These are phyloP conservation scores for Pythium aphanidermatum DNA, from an alignment of 352 stramenopile species.

Conservation along the genomic window DNA sequence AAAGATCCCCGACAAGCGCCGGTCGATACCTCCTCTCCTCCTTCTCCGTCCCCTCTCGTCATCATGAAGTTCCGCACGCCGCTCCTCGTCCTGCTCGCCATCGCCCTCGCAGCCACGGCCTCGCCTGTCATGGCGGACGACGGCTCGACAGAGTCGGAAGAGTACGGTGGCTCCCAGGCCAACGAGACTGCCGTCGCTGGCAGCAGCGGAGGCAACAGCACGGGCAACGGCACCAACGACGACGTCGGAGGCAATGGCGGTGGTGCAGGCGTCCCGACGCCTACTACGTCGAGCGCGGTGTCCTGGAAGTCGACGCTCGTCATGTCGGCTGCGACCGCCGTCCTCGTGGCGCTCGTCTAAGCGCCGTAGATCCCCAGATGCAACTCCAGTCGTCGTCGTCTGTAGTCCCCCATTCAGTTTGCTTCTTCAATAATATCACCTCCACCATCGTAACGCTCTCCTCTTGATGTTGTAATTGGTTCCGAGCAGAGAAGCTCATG, in stretches of 20 bases:
- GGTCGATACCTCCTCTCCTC: too few species aligned
- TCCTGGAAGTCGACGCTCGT: constrained; percentile 16
- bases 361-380: too few species aligned
- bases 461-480: too few species aligned
- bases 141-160: too few species aligned
- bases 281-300: not conserved
- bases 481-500: too few species aligned
- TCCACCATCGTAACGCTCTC: too few species aligned
- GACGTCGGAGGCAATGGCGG: not conserved
- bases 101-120: constrained; percentile 8
- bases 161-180: not conserved
- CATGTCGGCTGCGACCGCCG: constrained; percentile 8
- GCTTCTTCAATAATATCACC: too few species aligned
- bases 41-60: too few species aligned
- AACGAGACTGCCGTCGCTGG: not conserved
- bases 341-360: constrained; percentile 14
- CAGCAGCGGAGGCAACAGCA: not conserved
- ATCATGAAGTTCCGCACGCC: constrained; percentile 31
- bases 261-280: constrained; percentile 3
- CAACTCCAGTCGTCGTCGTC: too few species aligned
- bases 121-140: not conserved
- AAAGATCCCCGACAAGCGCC: not conserved
- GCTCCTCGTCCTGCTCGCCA: constrained; percentile 20
- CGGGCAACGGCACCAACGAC: not conserved
- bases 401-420: too few species aligned